phyloP scores from a whole-genome alignment of 2,329 filamentous ascomycete species.

The Fusarium praegraminearum region DNA sequence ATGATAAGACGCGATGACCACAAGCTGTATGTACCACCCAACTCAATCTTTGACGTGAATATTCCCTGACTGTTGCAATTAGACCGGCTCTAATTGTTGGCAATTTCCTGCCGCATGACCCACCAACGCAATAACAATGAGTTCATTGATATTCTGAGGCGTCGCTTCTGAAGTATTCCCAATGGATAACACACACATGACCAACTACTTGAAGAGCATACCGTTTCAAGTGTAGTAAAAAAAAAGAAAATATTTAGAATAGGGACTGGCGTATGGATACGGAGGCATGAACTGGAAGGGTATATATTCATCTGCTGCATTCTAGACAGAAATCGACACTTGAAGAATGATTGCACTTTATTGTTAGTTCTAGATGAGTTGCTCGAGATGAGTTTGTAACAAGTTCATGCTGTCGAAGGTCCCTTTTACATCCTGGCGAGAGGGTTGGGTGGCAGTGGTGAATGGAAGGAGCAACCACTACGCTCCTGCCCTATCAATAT shows the following conservation, averaged over 20 bases:
- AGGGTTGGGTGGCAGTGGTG: neutral
- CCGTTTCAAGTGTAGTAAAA: constrained; percentile 7
- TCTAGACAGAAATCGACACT: constrained; percentile 35
- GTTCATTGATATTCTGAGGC: constrained; percentile 1
- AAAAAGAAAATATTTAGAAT: constrained; percentile 26
- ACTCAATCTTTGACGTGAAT: neutral
- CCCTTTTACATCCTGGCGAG: neutral
- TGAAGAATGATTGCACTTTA: neutral
- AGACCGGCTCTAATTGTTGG: constrained; percentile 96
- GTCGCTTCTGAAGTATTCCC: neutral
- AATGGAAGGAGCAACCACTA: constrained; percentile 15
- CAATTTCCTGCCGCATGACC: constrained; percentile 92
- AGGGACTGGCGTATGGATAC: constrained; percentile 34
- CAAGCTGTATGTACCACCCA: constrained; percentile 79
- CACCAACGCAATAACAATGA: constrained; percentile 50
- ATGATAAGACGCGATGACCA: constrained; percentile 94
- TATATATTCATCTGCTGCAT: constrained; percentile 37
- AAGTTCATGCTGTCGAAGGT: neutral
- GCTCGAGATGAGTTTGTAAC: neutral
- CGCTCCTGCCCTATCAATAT: constrained; percentile 7
- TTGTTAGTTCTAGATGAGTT: neutral
- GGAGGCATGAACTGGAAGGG: constrained; percentile 28
- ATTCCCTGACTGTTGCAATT: constrained; percentile 50
- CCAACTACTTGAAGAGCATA: constrained; percentile 1
- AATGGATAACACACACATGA: constrained; percentile 2